A percentile compares a stretch with the other conserved stretches of the same genome.
These are phyloP conservation scores for Pichia sp. DNA, from an alignment of 1,139 yeast genomes.

Conservation along the genomic window DNA sequence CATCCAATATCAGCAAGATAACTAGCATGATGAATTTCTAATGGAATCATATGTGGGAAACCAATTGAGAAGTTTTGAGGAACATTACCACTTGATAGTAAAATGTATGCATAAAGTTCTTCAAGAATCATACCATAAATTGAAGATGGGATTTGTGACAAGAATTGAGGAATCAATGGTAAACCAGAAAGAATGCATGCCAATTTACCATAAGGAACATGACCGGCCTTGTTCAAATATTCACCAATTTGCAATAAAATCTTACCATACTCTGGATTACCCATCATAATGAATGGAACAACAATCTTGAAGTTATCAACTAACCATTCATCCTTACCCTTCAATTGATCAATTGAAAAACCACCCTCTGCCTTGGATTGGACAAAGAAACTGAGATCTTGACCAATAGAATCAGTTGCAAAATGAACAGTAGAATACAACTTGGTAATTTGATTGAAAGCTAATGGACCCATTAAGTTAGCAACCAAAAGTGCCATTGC, in stretches of 20 bases:
- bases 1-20: slow-evolving; percentile 63
- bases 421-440: slow-evolving; percentile 47
- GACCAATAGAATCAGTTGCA: slow-evolving; percentile 28
- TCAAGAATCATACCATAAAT: slow-evolving; percentile 50
- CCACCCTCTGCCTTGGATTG: slow-evolving; percentile 23
- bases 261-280: slow-evolving; percentile 36
- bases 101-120: slow-evolving; percentile 69
- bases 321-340: slow-evolving; percentile 30
- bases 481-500: slow-evolving; percentile 75
- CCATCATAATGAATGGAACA: slow-evolving; percentile 30
- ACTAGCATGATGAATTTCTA: slow-evolving; percentile 63
- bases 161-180: slow-evolving; percentile 28
- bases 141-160: slow-evolving; percentile 33
- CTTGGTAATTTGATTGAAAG: slow-evolving; percentile 58
- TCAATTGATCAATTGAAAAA: slow-evolving; percentile 18
- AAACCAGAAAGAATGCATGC: slow-evolving; percentile 29
- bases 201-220: slow-evolving; percentile 25
- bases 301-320: slow-evolving; percentile 28
- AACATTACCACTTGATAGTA: slow-evolving; percentile 33
- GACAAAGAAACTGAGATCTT: slow-evolving; percentile 29
- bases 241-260: slow-evolving; percentile 57
- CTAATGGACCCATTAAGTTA: slow-evolving; percentile 59
- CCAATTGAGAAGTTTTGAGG: slow-evolving; percentile 36
- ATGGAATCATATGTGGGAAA: slow-evolving; percentile 52
- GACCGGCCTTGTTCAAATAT: slow-evolving; percentile 42